Percentiles rank a stretch among this genome's conserved stretches.
These are phyloP conservation scores for Penicillium parvum DNA, from an alignment of 495 filamentous ascomycete genomes.

Conservation along the genomic window DNA sequence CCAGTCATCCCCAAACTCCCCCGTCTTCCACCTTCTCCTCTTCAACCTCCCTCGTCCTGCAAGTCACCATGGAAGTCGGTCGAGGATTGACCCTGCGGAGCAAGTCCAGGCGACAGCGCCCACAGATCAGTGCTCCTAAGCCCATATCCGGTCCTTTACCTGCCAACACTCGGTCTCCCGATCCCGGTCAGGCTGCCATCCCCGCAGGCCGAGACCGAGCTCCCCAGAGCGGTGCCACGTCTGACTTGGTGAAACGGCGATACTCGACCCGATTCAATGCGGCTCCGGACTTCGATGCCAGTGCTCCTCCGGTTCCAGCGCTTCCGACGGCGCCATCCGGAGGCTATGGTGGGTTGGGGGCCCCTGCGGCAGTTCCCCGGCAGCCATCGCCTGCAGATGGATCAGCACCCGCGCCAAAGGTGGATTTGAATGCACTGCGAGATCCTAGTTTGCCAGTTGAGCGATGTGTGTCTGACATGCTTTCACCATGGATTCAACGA, in stretches of 20 bases:
- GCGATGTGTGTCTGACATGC: constrained; percentile 38
- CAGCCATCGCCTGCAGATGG: constrained; percentile 39
- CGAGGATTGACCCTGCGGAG: constrained; percentile 85
- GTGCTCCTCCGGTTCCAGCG: constrained; percentile 62
- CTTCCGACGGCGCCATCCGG: constrained; percentile 46
- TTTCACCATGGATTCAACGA: constrained; percentile 1
- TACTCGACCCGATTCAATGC: constrained; percentile 90
- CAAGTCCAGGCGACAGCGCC: constrained; percentile 67
- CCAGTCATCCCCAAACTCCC: constrained; percentile 6
- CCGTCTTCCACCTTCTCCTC: background rate
- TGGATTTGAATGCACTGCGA: constrained; percentile 69
- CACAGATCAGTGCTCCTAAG: constrained; percentile 77
- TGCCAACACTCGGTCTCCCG: constrained; percentile 28
- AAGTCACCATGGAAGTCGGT: constrained; percentile 41
- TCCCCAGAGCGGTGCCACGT: constrained; percentile 54
- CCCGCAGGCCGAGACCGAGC: constrained; percentile 30
- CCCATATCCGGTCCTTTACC: constrained; percentile 67
- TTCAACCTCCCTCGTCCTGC: constrained; percentile 7
- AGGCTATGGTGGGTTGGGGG: constrained; percentile 42
- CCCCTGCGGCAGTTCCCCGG: constrained; percentile 42
- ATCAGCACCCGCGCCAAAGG: constrained; percentile 39
- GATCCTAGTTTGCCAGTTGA: constrained; percentile 75
- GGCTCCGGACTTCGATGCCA: constrained; percentile 62
- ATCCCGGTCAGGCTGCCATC: constrained; percentile 19
- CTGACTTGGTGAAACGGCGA: constrained; percentile 88